Conservation (phyloP, 2,329 filamentous ascomycete species). For the Xylaria arbuscula region DNA sequence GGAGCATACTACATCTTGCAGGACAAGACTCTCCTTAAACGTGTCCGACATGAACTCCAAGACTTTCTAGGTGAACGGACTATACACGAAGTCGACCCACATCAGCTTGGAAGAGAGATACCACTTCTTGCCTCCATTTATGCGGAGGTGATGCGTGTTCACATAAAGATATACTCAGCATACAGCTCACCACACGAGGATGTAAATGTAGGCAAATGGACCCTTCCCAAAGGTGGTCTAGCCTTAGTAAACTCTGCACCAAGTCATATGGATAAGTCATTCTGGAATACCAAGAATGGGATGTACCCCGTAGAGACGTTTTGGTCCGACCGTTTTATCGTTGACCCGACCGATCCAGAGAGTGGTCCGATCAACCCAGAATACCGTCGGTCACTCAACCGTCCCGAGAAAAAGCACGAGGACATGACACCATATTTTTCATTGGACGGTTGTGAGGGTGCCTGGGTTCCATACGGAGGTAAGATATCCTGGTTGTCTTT, state of each 20-base stretch:
- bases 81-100: constrained; percentile 30
- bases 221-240: constrained; percentile 35
- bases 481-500: constrained; percentile 17
- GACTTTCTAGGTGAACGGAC: constrained; percentile 26
- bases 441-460: constrained; percentile 35
- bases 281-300: constrained; percentile 42
- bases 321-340: constrained; percentile 42
- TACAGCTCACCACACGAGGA: constrained; percentile 38
- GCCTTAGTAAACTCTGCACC: constrained; percentile 35
- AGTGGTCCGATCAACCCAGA: constrained; percentile 39
- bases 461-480: constrained; percentile 42
- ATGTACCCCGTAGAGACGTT: constrained; percentile 39
- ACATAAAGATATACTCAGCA: constrained; percentile 37
- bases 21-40: constrained; percentile 33
- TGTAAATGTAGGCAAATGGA: constrained; percentile 36
- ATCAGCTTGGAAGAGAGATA: constrained; percentile 31
- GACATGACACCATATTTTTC: constrained; percentile 37
- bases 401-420: constrained; percentile 21
- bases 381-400: constrained; percentile 11
- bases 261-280: constrained; percentile 38
- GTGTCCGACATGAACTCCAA: constrained; percentile 32
- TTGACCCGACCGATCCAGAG: constrained; percentile 36
- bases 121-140: constrained; percentile 42
- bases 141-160: constrained; percentile 40
- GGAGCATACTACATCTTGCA: constrained; percentile 36